These are phyloP conservation scores for Betula pendula DNA, from an alignment of 306 rosid genomes.

Conservation along the genomic window DNA sequence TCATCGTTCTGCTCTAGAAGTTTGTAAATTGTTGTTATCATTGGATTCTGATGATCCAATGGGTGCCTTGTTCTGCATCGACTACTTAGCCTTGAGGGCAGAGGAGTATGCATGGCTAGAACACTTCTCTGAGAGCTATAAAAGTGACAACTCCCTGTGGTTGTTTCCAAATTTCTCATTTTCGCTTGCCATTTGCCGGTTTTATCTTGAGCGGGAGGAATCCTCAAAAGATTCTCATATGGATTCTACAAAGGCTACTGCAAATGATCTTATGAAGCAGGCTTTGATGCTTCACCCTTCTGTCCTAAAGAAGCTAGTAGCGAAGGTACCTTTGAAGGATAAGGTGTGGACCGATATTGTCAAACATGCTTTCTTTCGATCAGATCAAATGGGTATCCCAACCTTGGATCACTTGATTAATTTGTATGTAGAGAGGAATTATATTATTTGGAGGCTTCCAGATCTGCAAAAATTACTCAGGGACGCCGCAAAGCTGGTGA, in stretches of 20 bases:
- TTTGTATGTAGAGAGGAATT: conserved; percentile 81
- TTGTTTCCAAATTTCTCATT: conserved; percentile 87
- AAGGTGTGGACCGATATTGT: conserved; percentile 63
- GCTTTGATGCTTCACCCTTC: conserved; percentile 97
- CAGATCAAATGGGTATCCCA: conserved; percentile 64
- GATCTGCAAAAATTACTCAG: conserved; percentile 72
- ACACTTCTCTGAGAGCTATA: conserved; percentile 74
- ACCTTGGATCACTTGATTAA: conserved; percentile 85
- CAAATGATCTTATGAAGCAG: conserved; percentile 87
- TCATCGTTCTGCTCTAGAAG: conserved; percentile 96
- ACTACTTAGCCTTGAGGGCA: conserved; percentile 83
- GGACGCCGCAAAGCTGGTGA: conserved; percentile 64
- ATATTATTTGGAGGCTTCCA: conserved; percentile 92
- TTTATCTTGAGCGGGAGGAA: conserved; percentile 66
- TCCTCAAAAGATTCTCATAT: conserved; percentile 32
- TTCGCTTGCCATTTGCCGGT: conserved; percentile 85
- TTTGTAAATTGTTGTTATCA: conserved; percentile 86
- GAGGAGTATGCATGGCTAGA: conserved; percentile 95
- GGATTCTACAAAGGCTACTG: conserved; percentile 54
- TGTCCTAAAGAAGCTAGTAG: conserved; percentile 70
- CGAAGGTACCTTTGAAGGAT: conserved; percentile 90
- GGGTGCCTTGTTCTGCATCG: conserved; percentile 90
- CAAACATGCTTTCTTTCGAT: conserved; percentile 61
- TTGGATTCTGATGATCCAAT: conserved; percentile 89
- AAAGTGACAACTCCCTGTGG: conserved; percentile 84